Conservation (phyloP, 768 basidiomycete genomes). For the Leccinum broughii region DNA sequence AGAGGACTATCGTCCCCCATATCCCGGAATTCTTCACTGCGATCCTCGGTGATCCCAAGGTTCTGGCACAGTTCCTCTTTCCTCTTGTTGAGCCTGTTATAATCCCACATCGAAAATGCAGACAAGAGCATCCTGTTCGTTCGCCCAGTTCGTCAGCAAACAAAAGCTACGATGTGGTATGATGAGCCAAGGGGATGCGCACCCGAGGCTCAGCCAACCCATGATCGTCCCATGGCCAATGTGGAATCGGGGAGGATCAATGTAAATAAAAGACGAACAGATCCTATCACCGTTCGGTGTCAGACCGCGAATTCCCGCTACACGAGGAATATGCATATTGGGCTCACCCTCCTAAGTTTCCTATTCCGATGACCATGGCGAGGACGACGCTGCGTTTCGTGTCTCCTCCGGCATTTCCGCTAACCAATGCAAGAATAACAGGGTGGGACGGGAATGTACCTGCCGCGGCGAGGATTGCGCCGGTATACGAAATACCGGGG, state of each 20-base stretch:
- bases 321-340: constrained; percentile 14
- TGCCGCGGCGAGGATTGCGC: constrained; percentile 47
- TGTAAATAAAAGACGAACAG: constrained; percentile 44
- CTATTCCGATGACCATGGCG: constrained; percentile 54
- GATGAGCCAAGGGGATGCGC: constrained; percentile 7
- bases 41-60: constrained; percentile 42
- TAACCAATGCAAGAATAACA: constrained; percentile 52
- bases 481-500: constrained; percentile 40
- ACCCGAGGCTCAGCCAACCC: constrained; percentile 35
- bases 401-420: constrained; percentile 57
- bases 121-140: constrained; percentile 41
- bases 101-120: constrained; percentile 48
- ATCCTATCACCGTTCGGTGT: constrained; percentile 29
- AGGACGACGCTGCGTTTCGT: constrained; percentile 51
- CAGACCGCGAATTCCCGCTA: background rate
- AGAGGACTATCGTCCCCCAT: constrained; percentile 58
- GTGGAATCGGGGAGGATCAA: constrained; percentile 38
- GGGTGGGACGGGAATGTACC: constrained; percentile 53
- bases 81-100: constrained; percentile 46
- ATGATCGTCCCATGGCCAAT: constrained; percentile 40
- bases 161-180: background rate
- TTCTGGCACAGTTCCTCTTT: constrained; percentile 46
- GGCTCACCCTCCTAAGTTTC: constrained; percentile 53
- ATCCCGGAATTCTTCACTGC: constrained; percentile 42
- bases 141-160: constrained; percentile 31